Conservation (phyloP, 2,329 filamentous ascomycete genomes). For the Ophiosphaerella narmari region DNA sequence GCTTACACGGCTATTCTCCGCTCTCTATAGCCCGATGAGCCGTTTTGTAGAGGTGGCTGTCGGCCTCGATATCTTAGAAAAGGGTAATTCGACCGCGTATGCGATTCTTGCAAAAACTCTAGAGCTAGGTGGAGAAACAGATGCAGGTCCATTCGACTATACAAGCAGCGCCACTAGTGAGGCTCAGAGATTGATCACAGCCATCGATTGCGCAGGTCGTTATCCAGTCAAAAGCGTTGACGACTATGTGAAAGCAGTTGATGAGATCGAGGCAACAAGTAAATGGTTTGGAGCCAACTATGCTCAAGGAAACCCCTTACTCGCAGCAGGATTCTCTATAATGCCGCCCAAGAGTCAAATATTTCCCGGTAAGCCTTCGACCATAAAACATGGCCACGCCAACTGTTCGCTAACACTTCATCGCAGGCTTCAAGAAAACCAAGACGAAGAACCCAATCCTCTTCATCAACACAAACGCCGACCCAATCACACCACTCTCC, state of each 20-base stretch:
- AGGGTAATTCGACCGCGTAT: conserved; percentile 3
- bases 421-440: conserved; percentile 38
- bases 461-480: conserved; percentile 58
- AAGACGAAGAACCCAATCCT: conserved; percentile 54
- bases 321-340: conserved; percentile 5
- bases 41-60: conserved; percentile 1
- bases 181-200: conserved; percentile 5
- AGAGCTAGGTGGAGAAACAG: not conserved
- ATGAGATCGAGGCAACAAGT: conserved; percentile 1
- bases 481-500: conserved; percentile 55
- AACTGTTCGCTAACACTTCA: not conserved
- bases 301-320: conserved; percentile 1
- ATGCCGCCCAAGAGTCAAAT: conserved; percentile 13
- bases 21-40: not conserved
- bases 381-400: not conserved
- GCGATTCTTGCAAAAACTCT: not conserved
- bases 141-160: conserved; percentile 5
- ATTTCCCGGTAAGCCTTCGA: conserved; percentile 9
- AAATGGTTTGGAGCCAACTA: conserved; percentile 2
- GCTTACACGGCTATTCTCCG: not conserved
- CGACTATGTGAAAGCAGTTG: conserved; percentile 4
- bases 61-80: not conserved
- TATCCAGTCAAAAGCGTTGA: conserved; percentile 6
- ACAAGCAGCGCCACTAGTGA: not conserved
- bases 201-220: conserved; percentile 8